Evolutionary conservation across 148 eudicot genomes (phyloP).

Genomic region (Camellia lanceoleosa): DNA sequence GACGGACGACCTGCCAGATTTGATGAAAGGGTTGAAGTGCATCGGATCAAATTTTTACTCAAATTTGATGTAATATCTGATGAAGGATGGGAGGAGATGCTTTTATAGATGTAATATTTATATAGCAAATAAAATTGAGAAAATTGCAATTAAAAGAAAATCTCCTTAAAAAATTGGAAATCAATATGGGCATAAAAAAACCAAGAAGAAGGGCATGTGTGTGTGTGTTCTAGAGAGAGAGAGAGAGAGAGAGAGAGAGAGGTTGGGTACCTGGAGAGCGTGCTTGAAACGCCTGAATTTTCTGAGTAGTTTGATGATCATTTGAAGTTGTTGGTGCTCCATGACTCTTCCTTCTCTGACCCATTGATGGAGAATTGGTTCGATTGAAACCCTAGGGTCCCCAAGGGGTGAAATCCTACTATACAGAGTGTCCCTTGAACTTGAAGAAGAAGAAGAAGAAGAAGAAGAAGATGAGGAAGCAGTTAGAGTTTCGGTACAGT

Average conservation of each 20-base stretch:
- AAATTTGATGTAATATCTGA: no score
- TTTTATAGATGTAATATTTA: no score
- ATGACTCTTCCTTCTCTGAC: slow-evolving; percentile 25
- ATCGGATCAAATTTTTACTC: no score
- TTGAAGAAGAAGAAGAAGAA: background rate
- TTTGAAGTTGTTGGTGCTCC: slow-evolving; percentile 6
- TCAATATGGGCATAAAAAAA: background rate
- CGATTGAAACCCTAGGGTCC: slow-evolving; percentile 26
- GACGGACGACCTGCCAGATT: no score
- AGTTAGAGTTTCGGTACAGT: background rate
- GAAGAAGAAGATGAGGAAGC: slow-evolving; percentile 5
- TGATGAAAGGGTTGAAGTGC: no score
- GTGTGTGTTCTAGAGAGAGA: background rate
- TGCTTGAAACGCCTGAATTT: slow-evolving; percentile 30
- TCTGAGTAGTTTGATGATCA: slow-evolving; percentile 22
- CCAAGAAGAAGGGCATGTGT: background rate
- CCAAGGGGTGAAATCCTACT: slow-evolving; percentile 32
- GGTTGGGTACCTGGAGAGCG: slow-evolving; percentile 34
- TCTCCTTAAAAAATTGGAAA: no score
- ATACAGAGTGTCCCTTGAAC: slow-evolving; percentile 22
- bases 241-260: background rate
- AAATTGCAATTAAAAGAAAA: no score
- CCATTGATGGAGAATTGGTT: slow-evolving; percentile 40
- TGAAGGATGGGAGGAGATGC: no score
- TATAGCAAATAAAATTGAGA: no score